Base-by-base conservation (phyloP, 1,284 basidiomycete genomes). In the Austroboletus olivaceoglutinosus region DNA sequence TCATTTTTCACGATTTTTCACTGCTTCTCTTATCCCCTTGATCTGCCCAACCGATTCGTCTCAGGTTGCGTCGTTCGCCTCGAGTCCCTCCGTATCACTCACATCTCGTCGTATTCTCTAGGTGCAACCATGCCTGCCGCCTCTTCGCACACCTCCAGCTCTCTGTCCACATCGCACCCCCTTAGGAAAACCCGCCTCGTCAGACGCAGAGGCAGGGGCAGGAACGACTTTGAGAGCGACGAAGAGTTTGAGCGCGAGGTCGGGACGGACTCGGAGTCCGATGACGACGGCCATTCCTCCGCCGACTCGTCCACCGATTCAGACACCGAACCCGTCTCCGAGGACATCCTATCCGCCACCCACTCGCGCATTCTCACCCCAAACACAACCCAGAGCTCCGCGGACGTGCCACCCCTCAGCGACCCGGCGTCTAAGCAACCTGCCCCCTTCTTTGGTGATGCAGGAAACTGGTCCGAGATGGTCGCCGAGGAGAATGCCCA, bases 391-490 rank as follows among this genome's bases (percentile, higher is more conserved):
- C 81, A 83, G 65, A 82, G 77, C 57, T 80, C 82, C 18, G 73
- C 71, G 31, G 68, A 72, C 55, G 67, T 59, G 9, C 57, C 61
- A 22, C 57, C 63, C 3, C 54, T 74, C 31, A 49, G 57, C 21
- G 62, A 63, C 21, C 46, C 58, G 13, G 48, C 48, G 1, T 52
- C 55, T 30, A 63, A 56, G 43, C 67, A 61, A 11, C 58, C 68
- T 39, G 66, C 74, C 34, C 70, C 83, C 6, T 86, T 87, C 62
- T 83, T 85, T 56, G 61, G 71, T 16, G 63, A 75, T 18, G 58
- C 76, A 34, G 75, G 76, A 16, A 79, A 82, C 60, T 91, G 89
- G 89, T 85, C 86, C 9, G 87, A 91, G 63, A 86, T 89, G 80
- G 86, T 89, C n/a, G 76, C 81, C n/a, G 83, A 85, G 45, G 84